A percentile compares a stretch with the other conserved stretches of the same genome.
Conservation (phyloP, 2,329 filamentous ascomycete species). For the Monilinia aucupariae region DNA sequence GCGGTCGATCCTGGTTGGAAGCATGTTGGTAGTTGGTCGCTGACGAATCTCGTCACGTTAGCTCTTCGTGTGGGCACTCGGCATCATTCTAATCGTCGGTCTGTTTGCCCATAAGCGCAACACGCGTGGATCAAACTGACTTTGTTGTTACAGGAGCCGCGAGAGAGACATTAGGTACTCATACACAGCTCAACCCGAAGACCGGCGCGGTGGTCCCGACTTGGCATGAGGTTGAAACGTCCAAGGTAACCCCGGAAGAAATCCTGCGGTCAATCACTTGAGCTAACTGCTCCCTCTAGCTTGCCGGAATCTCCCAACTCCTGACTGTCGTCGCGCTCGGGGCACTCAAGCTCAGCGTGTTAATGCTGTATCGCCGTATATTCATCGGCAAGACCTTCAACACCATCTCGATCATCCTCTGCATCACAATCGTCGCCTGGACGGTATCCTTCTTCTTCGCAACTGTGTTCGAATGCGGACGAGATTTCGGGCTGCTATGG, state of each 20-base stretch:
- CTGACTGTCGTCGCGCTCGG: neutral
- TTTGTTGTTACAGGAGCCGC: neutral
- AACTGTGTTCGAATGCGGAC: neutral
- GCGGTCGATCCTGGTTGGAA: too few species aligned
- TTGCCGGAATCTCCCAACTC: neutral
- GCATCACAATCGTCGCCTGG: neutral
- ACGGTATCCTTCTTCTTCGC: slow-evolving; percentile 4
- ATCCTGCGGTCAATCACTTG: neutral
- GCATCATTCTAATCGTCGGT: slow-evolving; percentile 1
- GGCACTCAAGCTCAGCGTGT: neutral
- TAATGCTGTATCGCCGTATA: neutral
- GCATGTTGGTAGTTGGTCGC: neutral
- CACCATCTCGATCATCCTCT: neutral
- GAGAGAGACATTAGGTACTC: neutral
- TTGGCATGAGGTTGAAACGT: slow-evolving; percentile 2
- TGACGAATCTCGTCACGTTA: neutral
- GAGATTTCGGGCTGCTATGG: neutral
- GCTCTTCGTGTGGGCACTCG: neutral
- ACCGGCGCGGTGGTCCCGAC: neutral
- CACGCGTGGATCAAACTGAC: neutral
- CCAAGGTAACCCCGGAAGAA: neutral
- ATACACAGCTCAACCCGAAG: neutral
- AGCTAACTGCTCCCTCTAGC: neutral
- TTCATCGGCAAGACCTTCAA: neutral
- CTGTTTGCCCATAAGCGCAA: neutral